Evolutionary conservation across 345 rosid species (phyloP), one percentile per base, ranked within the genome.

Genomic region (Tarenaya hassleriana): DNA sequence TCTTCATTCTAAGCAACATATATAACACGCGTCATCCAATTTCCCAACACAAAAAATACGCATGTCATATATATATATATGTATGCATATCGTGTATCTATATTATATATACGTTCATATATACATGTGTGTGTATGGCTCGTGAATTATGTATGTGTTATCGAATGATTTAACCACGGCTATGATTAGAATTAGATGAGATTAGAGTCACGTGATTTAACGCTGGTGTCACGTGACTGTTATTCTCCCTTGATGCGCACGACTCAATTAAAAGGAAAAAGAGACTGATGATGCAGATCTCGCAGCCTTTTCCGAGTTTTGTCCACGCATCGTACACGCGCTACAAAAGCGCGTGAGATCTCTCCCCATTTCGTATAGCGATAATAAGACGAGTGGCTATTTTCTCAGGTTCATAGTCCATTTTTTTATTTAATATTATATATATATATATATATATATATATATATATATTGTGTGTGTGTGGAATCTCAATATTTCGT

Each of bases 231-330:
- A 65, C 58, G 64, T 65, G 63, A 50, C 31, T 19, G 13, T 64
- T 48, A 58, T 13, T 47, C 41, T 44, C 58, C 29, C 59, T 51
- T 64, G 63, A 64, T 58, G 69, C 51, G 69, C 48, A 64, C 43
- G 58, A 35, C 35, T 34, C 7, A 0, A 4, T 13, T 33, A 13
- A 54, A 47, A 40, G 54, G 32, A 45, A 53, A 32, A 31, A 34
- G 37, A 31, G 43, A 53, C 37, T n/a, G 44, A 10, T 42, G 29
- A 40, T 52, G 58, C 55, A 52, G 69, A 65, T 65, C 60, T 65
- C 38, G 69, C 69, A 58, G 64, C 69, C 55, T 62, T 62, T 39
- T n/a, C n/a, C n/a, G n/a, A n/a, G n/a, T 35, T 38, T 18, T 47
- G 34, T 14, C 19, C 11, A 24, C 24, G 47, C 33, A 42, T 56